Evolutionary conservation across 306 rosid genomes (phyloP).

Genomic region (Acacia crassicarpa): DNA sequence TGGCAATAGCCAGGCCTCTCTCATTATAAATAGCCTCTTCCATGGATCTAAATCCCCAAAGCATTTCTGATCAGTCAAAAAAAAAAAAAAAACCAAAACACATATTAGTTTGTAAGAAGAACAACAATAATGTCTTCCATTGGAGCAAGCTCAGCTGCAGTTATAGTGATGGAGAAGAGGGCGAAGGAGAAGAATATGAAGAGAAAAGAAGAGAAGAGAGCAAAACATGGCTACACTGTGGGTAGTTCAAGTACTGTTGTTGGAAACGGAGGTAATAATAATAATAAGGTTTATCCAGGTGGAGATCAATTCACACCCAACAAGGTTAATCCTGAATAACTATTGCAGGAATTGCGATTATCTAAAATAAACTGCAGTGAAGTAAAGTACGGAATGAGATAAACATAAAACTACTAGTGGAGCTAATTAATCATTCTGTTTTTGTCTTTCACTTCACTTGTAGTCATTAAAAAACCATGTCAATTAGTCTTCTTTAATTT

Average conservation of each 20-base stretch:
- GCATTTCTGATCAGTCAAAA: not conserved
- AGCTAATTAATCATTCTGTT: not conserved
- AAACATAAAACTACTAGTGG: not conserved
- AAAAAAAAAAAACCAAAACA: not conserved
- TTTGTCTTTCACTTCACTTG: not conserved
- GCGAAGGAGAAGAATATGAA: not conserved
- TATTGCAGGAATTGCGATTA: not conserved
- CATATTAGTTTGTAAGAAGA: not conserved
- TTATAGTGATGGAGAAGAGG: not conserved
- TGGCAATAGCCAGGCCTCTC: not conserved
- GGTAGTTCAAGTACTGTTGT: not conserved
- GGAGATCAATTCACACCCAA: not conserved
- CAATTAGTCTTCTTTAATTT: too few species aligned
- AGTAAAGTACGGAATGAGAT: not conserved
- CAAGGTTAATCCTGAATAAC: not conserved
- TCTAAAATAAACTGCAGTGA: not conserved
- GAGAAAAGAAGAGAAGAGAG: not conserved
- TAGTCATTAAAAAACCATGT: not conserved
- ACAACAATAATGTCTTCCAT: not conserved
- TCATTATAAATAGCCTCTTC: not conserved
- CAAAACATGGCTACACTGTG: not conserved
- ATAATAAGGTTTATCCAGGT: not conserved
- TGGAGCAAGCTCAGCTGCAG: constrained; percentile 5
- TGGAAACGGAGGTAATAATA: not conserved
- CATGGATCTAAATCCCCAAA: not conserved